Evolutionary conservation across 2,329 filamentous ascomycete species (phyloP).

Genomic region (Fusarium vanettenii): DNA sequence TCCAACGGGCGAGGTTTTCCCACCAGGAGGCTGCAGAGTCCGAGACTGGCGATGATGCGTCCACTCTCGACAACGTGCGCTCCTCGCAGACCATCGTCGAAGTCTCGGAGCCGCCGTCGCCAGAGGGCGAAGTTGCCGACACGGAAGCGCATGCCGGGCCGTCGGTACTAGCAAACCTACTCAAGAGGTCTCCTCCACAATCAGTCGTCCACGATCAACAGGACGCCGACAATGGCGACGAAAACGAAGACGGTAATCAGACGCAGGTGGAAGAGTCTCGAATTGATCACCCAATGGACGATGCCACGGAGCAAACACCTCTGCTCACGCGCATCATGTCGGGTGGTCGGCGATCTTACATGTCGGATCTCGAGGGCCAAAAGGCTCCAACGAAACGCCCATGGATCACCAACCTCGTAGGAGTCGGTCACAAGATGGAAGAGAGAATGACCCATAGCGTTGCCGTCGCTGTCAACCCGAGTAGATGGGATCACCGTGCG

Average conservation of each 20-base stretch:
- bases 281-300: conserved; percentile 20
- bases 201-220: conserved; percentile 41
- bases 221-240: conserved; percentile 13
- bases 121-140: conserved; percentile 32
- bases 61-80: conserved; percentile 39
- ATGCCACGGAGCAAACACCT: conserved; percentile 59
- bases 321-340: conserved; percentile 54
- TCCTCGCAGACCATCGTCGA: conserved; percentile 68
- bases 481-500: conserved; percentile 75
- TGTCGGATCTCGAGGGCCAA: conserved; percentile 63
- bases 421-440: conserved; percentile 48
- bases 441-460: conserved; percentile 45
- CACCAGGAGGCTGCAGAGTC: conserved; percentile 43
- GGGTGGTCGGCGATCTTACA: conserved; percentile 44
- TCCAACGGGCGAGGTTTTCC: conserved; percentile 51
- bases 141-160: conserved; percentile 43
- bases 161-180: conserved; percentile 62
- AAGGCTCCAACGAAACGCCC: conserved; percentile 49
- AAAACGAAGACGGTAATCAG: conserved; percentile 16
- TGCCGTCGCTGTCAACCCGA: conserved; percentile 66
- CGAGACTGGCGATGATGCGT: conserved; percentile 37
- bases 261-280: conserved; percentile 17
- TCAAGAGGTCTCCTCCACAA: conserved; percentile 61
- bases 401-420: conserved; percentile 51
- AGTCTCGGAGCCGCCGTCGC: conserved; percentile 62